Percentiles rank a stretch among this genome's conserved stretches.
These are phyloP conservation scores for Thinopyrum obtusiflorum DNA, from an alignment of 202 grass and related monocot genomes.

Conservation along the genomic window DNA sequence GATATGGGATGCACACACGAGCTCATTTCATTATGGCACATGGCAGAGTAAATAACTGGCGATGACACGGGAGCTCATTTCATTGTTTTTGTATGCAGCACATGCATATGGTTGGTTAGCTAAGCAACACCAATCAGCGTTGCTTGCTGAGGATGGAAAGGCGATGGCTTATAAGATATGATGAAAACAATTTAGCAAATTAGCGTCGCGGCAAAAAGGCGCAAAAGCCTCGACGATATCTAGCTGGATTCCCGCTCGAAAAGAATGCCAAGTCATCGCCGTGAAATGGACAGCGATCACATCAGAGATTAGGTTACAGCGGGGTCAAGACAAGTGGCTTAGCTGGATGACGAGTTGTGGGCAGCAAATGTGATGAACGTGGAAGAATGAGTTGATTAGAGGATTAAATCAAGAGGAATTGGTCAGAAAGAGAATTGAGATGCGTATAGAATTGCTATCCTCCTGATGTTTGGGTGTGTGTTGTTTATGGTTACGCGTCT, in stretches of 20 bases:
- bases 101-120: conserved; percentile 42
- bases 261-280: conserved; percentile 25
- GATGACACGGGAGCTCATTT: too few species aligned
- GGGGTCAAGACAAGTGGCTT: background rate
- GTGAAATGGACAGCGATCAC: conserved; percentile 15
- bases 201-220: conserved; percentile 16
- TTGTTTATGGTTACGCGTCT: background rate
- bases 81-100: conserved; percentile 22
- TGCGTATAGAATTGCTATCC: background rate
- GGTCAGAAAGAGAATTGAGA: background rate
- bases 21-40: conserved; percentile 25
- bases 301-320: background rate
- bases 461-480: background rate
- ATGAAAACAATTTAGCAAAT: conserved; percentile 19
- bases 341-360: background rate
- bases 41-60: conserved; percentile 4
- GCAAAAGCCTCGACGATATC: conserved; percentile 5
- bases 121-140: conserved; percentile 21
- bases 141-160: conserved; percentile 42
- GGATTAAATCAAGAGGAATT: background rate
- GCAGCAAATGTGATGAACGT: conserved; percentile 12
- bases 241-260: conserved; percentile 10
- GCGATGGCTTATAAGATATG: background rate
- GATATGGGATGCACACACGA: background rate
- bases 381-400: background rate